Evolutionary conservation across 129 eudicot species (phyloP), one percentile per base, ranked within the genome.

Genomic region (Ambrosia artemisiifolia): DNA sequence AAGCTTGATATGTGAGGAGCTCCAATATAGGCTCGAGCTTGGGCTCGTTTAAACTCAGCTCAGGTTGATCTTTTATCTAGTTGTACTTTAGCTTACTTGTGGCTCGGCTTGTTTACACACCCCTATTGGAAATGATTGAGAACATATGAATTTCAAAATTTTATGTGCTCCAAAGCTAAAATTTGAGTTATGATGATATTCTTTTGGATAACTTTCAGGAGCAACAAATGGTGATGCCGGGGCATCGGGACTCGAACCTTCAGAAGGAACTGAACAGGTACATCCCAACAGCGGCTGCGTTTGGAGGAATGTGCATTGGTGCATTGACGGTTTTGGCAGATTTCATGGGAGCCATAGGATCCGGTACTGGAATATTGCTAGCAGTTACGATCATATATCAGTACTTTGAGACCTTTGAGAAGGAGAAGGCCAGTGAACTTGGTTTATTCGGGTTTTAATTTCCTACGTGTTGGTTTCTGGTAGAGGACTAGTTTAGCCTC

Each of bases 171-270:
- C 34, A 20, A 8, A 19, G 62, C 62, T 55, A 55, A 55, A 56
- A 10, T 12, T 19, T 57, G 64, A 57, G 11, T 0, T 5, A 6
- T 28, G 16, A 24, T 28, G 4, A 16, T n/a, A 0, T 17, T 16
- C 7, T 42, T 65, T 53, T 71, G 36, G 42, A 32, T 11, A 11
- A 33, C 3, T 0, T 54, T 18, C 66, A 79, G 87, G 84, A 83
- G 51, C 84, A 83, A 83, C 81, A 71, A 75, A 79, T 83, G 84
- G 79, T 75, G 79, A 83, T 83, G 82, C 87, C 87, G 0, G 87
- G 87, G 17, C 84, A 79, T 14, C 17, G 83, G 17, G 83, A 79
- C 24, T 72, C 83, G 2, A 79, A 79, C 53, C 78, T 79, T 0
- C 83, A 79, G 48, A 79, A 79, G 59, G 83, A 79, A 7, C 79